These are phyloP conservation scores for Pestalotiopsis sp. DNA, from an alignment of 2,329 filamentous ascomycete genomes.

Conservation along the genomic window DNA sequence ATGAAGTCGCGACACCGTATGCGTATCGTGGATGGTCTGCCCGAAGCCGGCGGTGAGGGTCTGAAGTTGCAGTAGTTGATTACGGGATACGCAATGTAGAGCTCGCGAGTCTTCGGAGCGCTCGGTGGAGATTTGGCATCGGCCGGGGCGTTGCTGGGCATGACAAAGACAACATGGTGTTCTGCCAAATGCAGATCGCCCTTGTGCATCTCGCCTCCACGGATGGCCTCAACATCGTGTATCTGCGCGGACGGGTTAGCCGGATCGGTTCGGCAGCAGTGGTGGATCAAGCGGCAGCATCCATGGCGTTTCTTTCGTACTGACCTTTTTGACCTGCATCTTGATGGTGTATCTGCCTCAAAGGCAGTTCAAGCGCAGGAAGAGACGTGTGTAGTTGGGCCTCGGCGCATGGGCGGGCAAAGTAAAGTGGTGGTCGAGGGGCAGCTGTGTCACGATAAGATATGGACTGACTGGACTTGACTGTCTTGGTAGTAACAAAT, in stretches of 20 bases:
- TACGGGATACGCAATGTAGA: slow-evolving; percentile 95
- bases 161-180: slow-evolving; percentile 55
- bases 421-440: not conserved
- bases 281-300: not conserved
- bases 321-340: slow-evolving; percentile 34
- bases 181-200: slow-evolving; percentile 64
- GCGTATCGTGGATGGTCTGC: slow-evolving; percentile 79
- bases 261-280: slow-evolving; percentile 15
- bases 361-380: not conserved
- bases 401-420: not conserved
- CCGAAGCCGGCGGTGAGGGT: slow-evolving; percentile 69
- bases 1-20: slow-evolving; percentile 92
- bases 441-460: not conserved
- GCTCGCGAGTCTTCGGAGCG: slow-evolving; percentile 55
- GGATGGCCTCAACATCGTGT: slow-evolving; percentile 64
- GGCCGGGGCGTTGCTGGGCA: slow-evolving; percentile 25
- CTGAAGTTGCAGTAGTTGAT: slow-evolving; percentile 80
- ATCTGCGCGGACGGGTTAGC: slow-evolving; percentile 41
- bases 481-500: not conserved
- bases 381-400: not conserved
- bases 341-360: slow-evolving; percentile 11
- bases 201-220: slow-evolving; percentile 57
- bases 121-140: slow-evolving; percentile 22
- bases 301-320: not conserved
- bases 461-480: not conserved